Evolutionary conservation across 768 basidiomycete species (phyloP), one percentile per base, ranked within the genome.

Genomic region (Mycena alexandri): DNA sequence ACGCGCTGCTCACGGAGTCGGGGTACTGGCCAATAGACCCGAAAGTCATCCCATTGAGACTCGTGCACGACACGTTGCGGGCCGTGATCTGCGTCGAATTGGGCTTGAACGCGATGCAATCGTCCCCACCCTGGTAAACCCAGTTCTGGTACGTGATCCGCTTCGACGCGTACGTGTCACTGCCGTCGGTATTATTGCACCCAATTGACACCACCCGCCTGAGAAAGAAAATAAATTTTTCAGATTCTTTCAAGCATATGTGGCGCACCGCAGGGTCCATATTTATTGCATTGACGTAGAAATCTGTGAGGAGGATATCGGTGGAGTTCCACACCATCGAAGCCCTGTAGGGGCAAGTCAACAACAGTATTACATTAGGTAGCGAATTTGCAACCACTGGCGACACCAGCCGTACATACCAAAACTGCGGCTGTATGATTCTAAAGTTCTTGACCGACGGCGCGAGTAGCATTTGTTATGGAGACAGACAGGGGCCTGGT

Each of bases 381-480:
- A n/a, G n/a, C n/a, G n/a, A n/a, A n/a, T n/a, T n/a, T n/a, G n/a
- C n/a, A n/a, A n/a, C n/a, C n/a, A n/a, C n/a, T n/a, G n/a, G n/a
- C 21, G 22, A 47, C 46, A 21, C 22, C n/a, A 22, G 46, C 46
- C 22, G n/a, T 21, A 21, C 46, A 22, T 47, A 47, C 46, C 46
- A 47, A 22, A 47, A 47, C n/a, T n/a, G n/a, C n/a, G n/a, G n/a
- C n/a, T n/a, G n/a, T n/a, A n/a, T n/a, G n/a, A n/a, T n/a, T n/a
- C 46, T 47, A 22, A 19, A 22, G 46, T 22, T 47, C 46, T 47
- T 47, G 46, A 47, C 22, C n/a, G 46, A 47, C 46, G 46, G 46
- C 46, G 46, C 46, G 46, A 47, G 46, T 47, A 22, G 46, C 46
- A 47, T 47, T 47, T 47, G 46, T 47, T 47, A 47, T 47, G 46